Base-by-base conservation (phyloP, 441 rosid genomes). In the Brassica hybrid region DNA sequence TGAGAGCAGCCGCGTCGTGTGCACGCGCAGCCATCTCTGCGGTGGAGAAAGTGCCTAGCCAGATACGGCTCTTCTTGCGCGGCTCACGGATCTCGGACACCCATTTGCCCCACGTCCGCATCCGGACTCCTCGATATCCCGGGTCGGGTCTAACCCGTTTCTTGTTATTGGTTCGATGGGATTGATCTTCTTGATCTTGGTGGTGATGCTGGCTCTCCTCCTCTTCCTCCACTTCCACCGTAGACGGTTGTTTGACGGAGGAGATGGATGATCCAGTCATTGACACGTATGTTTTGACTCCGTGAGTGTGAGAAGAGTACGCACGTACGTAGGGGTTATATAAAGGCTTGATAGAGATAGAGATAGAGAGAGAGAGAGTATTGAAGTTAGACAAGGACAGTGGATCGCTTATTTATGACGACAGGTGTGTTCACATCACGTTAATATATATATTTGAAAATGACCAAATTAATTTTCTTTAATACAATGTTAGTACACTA, bases 61-160 rank as follows among this genome's bases (percentile, higher is more conserved):
- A 90, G 86, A 90, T 91, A 71, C 96, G 82, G 77, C 78, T 84
- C 77, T 90, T 90, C 79, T 90, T 90, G 65, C 94, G 82, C 25
- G 96, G 96, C 79, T 91, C 89, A 10, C 96, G 88, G 82, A 91
- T 88, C 84, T 91, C 96, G 38, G 94, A 91, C 12, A 91, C 96
- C 94, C 94, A 91, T 74, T 89, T 91, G 5, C 96, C 96, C 92
- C 94, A 89, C 1, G 88, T 67, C 34, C 94, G 82, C 92, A 84
- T 88, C 64, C 96, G 81, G 25, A 91, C 96, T 17, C 96, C 96
- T 58, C 90, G 73, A 71, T 87, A 91, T 41, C 73, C 82, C 21
- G 87, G 88, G 70, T 74, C 75, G 76, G 78, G 77, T 50, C 80
- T 75, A 18, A 56, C 73, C 3, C 83, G 76, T 71, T 80, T 80